phyloP scores from a whole-genome alignment of 1,284 basidiomycete genomes.

The Moesziomyces antarcticus region DNA sequence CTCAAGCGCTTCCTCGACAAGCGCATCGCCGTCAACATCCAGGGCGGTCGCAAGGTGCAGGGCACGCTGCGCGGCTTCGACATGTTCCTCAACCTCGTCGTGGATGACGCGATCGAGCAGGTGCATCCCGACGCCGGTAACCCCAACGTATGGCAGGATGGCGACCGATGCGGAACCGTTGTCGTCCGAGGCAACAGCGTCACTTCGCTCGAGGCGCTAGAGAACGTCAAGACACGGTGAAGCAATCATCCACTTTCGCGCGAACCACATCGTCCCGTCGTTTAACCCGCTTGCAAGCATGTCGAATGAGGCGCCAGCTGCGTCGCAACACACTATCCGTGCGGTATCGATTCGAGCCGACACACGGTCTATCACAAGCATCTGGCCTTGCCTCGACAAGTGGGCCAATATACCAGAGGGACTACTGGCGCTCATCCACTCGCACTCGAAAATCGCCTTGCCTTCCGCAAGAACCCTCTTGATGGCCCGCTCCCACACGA shows the following conservation, averaged over 20 bases:
- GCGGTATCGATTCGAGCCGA: too few species aligned
- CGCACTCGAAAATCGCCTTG: too few species aligned
- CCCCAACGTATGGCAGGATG: slow-evolving; percentile 56
- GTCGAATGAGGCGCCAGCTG: too few species aligned
- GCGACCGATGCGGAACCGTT: slow-evolving; percentile 61
- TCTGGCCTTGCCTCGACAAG: too few species aligned
- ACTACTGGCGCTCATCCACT: too few species aligned
- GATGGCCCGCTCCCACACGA: too few species aligned
- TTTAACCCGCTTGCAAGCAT: too few species aligned
- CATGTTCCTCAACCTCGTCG: slow-evolving; percentile 97
- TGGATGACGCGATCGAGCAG: slow-evolving; percentile 95
- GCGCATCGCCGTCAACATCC: slow-evolving; percentile 91
- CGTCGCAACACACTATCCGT: too few species aligned
- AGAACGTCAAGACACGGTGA: slow-evolving; percentile 58
- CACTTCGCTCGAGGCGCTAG: slow-evolving; percentile 64
- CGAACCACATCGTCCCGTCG: too few species aligned
- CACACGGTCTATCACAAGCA: too few species aligned
- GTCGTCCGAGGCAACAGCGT: slow-evolving; percentile 67
- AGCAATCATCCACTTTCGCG: background rate
- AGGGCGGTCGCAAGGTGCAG: slow-evolving; percentile 94
- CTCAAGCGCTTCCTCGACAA: slow-evolving; percentile 90
- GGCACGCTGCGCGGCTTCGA: slow-evolving; percentile 97
- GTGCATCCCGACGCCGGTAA: slow-evolving; percentile 72
- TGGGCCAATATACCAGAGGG: too few species aligned
- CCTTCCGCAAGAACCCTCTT: too few species aligned